A percentile compares a stretch with the other conserved stretches of the same genome.
These are phyloP conservation scores for Wickerhamomyces alni DNA, from an alignment of 805 yeast species.

Conservation along the genomic window DNA sequence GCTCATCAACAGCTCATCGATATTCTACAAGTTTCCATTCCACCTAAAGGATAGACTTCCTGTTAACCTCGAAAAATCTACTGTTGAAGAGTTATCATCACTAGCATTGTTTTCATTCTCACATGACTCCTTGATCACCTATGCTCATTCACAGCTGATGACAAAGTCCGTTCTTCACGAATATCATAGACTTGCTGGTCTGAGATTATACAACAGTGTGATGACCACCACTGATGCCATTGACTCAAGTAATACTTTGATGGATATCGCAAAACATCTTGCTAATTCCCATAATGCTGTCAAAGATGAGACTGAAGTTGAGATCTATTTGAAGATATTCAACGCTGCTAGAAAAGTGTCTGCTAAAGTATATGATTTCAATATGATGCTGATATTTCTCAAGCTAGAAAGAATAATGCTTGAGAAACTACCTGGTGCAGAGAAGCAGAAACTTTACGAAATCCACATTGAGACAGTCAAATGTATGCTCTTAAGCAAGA, in stretches of 20 bases:
- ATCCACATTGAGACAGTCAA: constrained; percentile 15
- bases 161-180: constrained; percentile 23
- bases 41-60: constrained; percentile 26
- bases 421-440: constrained; percentile 1
- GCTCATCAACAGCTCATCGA: constrained; percentile 32
- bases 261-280: constrained; percentile 16
- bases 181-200: constrained; percentile 35
- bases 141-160: constrained; percentile 24
- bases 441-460: constrained; percentile 4
- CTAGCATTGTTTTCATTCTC: constrained; percentile 32
- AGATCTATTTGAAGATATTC: constrained; percentile 32
- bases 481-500: constrained; percentile 21
- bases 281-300: constrained; percentile 9
- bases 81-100: constrained; percentile 30
- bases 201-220: constrained; percentile 25
- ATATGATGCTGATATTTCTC: constrained; percentile 35
- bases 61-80: constrained; percentile 20
- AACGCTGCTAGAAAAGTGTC: constrained; percentile 40
- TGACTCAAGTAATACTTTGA: constrained; percentile 4
- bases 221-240: constrained; percentile 1
- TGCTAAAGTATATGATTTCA: constrained; percentile 36
- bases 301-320: constrained; percentile 26
- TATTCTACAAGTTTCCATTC: constrained; percentile 43
- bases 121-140: constrained; percentile 35
- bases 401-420: constrained; percentile 26